These are phyloP conservation scores for Phoenix dactylifera DNA, from an alignment of 176 grass and related monocot species.

Conservation along the genomic window DNA sequence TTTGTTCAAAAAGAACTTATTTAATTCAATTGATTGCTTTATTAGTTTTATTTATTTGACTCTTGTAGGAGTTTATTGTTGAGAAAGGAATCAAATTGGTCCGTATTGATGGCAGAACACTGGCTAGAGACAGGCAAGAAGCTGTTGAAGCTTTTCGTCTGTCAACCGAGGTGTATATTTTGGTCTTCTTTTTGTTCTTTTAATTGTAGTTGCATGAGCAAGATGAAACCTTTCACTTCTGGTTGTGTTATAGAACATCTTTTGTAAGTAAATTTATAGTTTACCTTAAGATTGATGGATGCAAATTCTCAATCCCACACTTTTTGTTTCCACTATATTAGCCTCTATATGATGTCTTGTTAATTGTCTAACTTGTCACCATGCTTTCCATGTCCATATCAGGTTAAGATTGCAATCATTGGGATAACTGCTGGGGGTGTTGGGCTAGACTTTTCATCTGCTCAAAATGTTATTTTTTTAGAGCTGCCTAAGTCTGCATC, in stretches of 20 bases:
- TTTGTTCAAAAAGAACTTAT: not conserved
- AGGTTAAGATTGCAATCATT: slow-evolving; percentile 94
- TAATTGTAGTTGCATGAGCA: not conserved
- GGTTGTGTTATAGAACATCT: no score
- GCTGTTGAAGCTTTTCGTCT: slow-evolving; percentile 75
- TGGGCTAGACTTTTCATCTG: slow-evolving; percentile 84
- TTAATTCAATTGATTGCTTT: not conserved
- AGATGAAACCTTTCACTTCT: not conserved
- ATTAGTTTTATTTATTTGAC: slow-evolving; percentile 4
- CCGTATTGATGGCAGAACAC: slow-evolving; percentile 76
- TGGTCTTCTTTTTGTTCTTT: not conserved
- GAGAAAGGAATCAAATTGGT: slow-evolving; percentile 78
- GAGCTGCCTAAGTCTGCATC: slow-evolving; percentile 89
- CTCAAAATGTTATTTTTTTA: slow-evolving; percentile 90
- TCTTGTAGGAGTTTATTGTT: slow-evolving; percentile 52
- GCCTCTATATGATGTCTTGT: no score
- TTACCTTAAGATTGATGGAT: no score
- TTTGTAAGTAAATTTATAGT: no score
- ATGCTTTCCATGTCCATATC: slow-evolving; percentile 24
- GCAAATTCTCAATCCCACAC: no score
- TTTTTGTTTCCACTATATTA: no score
- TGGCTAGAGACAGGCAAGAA: slow-evolving; percentile 77
- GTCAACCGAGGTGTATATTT: slow-evolving; percentile 44
- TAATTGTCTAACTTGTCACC: no score
- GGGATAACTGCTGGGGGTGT: slow-evolving; percentile 89